These are phyloP conservation scores for Cyclocybe cylindracea DNA, from an alignment of 768 basidiomycete species.

Conservation along the genomic window DNA sequence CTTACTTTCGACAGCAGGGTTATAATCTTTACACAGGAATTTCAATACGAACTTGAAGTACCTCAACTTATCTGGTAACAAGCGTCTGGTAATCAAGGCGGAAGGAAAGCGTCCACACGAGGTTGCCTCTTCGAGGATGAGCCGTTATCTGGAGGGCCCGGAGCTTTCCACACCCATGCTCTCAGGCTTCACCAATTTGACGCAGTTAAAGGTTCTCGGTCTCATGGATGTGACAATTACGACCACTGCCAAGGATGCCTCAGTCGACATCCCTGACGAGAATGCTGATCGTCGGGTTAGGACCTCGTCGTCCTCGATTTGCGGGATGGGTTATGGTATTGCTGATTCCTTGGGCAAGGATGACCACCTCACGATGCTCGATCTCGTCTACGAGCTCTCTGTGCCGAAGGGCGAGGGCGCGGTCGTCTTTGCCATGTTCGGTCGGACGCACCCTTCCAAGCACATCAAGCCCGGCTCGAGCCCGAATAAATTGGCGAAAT, in stretches of 20 bases:
- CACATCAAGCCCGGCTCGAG: conserved; percentile 43
- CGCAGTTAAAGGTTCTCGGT: conserved; percentile 85
- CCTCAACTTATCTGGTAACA: conserved; percentile 97
- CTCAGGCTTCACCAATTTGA: conserved; percentile 87
- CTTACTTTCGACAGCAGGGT: not conserved
- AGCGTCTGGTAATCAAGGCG: conserved; percentile 92
- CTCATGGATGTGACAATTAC: conserved; percentile 95
- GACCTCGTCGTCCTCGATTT: conserved; percentile 85
- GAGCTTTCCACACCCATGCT: conserved; percentile 39
- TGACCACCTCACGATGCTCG: conserved; percentile 85
- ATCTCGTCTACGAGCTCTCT: conserved; percentile 89
- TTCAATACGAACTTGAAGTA: conserved; percentile 93
- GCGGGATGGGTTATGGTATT: conserved; percentile 94
- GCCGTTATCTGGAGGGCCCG: not conserved
- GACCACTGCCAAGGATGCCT: conserved; percentile 50
- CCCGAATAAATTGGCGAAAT: conserved; percentile 78
- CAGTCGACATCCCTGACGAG: conserved; percentile 75
- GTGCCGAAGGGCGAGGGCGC: conserved; percentile 59
- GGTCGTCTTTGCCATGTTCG: conserved; percentile 96
- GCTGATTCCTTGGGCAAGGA: conserved; percentile 86
- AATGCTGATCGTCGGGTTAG: conserved; percentile 89
- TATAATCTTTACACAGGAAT: conserved; percentile 60
- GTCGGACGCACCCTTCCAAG: conserved; percentile 58
- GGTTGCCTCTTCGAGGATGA: conserved; percentile 24
- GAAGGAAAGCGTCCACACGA: conserved; percentile 29